Percentiles rank a stretch among this genome's conserved stretches.
Evolutionary conservation across 208 protist genomes (phyloP).

Genomic region (Acanthamoeba culbertsoni): DNA sequence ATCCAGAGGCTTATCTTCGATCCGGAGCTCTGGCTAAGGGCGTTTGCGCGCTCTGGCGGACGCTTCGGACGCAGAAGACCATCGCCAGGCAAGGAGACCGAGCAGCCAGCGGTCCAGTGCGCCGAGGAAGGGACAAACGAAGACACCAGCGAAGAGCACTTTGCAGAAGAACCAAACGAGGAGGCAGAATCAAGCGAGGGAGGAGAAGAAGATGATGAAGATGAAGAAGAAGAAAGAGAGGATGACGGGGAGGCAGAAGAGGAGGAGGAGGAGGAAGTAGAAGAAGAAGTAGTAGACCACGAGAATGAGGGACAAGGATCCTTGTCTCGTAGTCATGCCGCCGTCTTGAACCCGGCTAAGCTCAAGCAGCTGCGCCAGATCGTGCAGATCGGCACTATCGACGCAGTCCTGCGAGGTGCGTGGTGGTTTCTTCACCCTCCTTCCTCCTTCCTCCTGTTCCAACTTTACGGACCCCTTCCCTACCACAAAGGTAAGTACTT

Average conservation of each 20-base stretch:
- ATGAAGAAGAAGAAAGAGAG: background rate
- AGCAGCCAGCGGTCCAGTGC: too few relatives aligned
- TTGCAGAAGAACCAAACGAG: background rate
- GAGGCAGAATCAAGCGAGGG: background rate
- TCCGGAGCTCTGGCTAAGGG: conserved; percentile 24
- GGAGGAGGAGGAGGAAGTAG: background rate
- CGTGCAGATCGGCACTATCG: conserved; percentile 50
- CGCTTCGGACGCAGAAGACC: background rate
- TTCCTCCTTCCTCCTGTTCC: background rate
- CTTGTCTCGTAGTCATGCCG: too few relatives aligned
- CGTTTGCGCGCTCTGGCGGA: background rate
- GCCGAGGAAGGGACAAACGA: background rate
- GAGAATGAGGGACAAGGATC: background rate
- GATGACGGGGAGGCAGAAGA: background rate
- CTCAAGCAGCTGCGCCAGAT: background rate
- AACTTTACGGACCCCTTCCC: background rate
- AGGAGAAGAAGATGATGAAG: background rate
- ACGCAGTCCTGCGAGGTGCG: conserved; percentile 30
- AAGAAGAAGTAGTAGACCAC: background rate
- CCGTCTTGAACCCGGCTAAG: conserved; percentile 4
- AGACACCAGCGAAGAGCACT: background rate
- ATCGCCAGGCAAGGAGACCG: background rate
- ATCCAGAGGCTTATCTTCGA: background rate
- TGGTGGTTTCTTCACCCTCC: background rate
- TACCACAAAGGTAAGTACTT: conserved; percentile 18